Conservation (phyloP, 495 filamentous ascomycete species). For the Penicillium canariense region DNA sequence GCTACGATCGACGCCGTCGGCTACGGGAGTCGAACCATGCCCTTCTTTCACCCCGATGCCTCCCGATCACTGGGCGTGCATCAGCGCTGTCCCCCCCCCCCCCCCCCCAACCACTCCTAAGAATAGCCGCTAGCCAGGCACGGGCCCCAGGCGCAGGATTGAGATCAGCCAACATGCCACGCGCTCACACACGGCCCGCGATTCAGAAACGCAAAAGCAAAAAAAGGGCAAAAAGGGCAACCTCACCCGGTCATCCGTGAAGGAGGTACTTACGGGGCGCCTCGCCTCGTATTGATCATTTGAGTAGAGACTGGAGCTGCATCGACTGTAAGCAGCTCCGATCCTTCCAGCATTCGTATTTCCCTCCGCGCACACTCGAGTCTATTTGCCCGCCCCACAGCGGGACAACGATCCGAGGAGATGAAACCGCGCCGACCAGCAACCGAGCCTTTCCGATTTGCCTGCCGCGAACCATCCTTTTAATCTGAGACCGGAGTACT, state of each 20-base stretch:
- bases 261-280: no score
- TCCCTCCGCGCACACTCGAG: background rate
- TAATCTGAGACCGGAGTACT: constrained; percentile 26
- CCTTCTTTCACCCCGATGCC: background rate
- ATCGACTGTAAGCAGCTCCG: background rate
- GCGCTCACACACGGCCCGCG: background rate
- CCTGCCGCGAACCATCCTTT: constrained; percentile 10
- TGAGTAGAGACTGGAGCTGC: no score
- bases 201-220: background rate
- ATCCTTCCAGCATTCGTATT: background rate
- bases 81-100: background rate
- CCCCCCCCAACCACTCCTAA: background rate
- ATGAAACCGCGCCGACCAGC: constrained; percentile 22
- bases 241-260: background rate
- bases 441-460: constrained; percentile 35
- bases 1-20: background rate
- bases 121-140: background rate
- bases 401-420: constrained; percentile 27
- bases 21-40: background rate
- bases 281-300: no score
- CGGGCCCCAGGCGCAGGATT: background rate
- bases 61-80: background rate
- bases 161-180: background rate
- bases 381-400: constrained; percentile 27
- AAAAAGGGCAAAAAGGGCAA: background rate